Conservation (phyloP, 2,329 filamentous ascomycete genomes). For the Helicocarpus griseus region DNA sequence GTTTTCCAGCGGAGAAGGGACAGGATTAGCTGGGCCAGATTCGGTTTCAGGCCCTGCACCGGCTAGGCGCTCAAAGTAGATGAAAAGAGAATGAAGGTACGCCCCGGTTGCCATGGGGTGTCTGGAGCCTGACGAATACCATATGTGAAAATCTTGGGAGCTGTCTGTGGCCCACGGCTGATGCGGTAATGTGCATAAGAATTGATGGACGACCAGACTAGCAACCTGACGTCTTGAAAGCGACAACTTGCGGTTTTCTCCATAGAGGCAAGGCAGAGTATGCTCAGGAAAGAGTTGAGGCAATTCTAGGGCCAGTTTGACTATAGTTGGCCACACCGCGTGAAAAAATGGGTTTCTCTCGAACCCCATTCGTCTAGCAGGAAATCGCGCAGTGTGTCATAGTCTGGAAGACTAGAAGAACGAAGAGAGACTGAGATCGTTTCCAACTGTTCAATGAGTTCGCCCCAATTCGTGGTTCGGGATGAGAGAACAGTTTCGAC, state of each 20-base stretch:
- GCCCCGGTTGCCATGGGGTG: constrained; percentile 4
- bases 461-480: background rate
- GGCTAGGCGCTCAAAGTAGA: constrained; percentile 7
- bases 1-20: background rate
- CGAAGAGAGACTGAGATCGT: constrained; percentile 5
- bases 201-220: constrained; percentile 9
- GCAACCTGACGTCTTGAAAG: constrained; percentile 9
- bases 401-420: constrained; percentile 1
- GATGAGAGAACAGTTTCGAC: background rate
- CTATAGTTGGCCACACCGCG: constrained; percentile 4
- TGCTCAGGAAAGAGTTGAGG: constrained; percentile 6
- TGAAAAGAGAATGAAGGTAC: constrained; percentile 5
- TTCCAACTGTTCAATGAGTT: constrained; percentile 7
- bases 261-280: constrained; percentile 4
- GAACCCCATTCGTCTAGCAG: constrained; percentile 3
- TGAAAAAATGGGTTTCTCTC: constrained; percentile 6
- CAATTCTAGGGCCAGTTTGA: constrained; percentile 8
- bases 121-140: constrained; percentile 7
- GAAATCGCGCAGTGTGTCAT: constrained; percentile 6
- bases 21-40: background rate
- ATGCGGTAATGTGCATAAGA: constrained; percentile 7
- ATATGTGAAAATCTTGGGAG: constrained; percentile 8
- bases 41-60: background rate
- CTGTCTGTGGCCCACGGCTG: constrained; percentile 9
- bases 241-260: background rate